phyloP scores from a whole-genome alignment of 192 early-diverging fungal species.

The Coemansia sp. region DNA sequence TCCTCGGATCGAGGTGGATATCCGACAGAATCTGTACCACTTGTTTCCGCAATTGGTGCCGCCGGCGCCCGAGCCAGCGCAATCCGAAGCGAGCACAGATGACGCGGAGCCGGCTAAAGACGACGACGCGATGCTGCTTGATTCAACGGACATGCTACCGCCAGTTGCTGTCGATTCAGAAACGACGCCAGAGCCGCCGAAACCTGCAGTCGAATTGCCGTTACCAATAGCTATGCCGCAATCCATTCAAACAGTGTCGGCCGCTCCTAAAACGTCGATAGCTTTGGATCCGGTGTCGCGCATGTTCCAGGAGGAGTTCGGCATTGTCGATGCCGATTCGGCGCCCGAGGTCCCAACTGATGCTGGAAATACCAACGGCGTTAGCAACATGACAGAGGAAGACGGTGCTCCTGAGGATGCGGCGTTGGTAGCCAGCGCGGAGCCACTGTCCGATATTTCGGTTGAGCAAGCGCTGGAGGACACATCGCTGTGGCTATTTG shows the following conservation, averaged over 20 bases:
- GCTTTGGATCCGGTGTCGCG: conserved; percentile 20
- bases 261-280: no score
- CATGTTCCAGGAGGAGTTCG: conserved; percentile 37
- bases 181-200: not conserved
- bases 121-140: not conserved
- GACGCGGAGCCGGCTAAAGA: not conserved
- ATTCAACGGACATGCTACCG: not conserved
- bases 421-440: not conserved
- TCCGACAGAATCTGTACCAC: conserved; percentile 29
- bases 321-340: not conserved
- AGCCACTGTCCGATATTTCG: not conserved
- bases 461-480: conserved; percentile 27
- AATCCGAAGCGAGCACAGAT: not conserved
- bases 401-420: conserved; percentile 1
- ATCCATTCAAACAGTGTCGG: not conserved
- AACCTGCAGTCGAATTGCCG: not conserved
- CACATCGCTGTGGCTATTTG: conserved; percentile 57
- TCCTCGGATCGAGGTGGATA: conserved; percentile 11
- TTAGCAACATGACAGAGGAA: not conserved
- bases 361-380: not conserved
- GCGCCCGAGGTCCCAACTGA: not conserved
- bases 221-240: not conserved
- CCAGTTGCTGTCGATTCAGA: not conserved
- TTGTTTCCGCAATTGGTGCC: conserved; percentile 39
- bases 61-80: not conserved